Evolutionary conservation across 768 basidiomycete species (phyloP).

Genomic region (Crepidotus variabilis): DNA sequence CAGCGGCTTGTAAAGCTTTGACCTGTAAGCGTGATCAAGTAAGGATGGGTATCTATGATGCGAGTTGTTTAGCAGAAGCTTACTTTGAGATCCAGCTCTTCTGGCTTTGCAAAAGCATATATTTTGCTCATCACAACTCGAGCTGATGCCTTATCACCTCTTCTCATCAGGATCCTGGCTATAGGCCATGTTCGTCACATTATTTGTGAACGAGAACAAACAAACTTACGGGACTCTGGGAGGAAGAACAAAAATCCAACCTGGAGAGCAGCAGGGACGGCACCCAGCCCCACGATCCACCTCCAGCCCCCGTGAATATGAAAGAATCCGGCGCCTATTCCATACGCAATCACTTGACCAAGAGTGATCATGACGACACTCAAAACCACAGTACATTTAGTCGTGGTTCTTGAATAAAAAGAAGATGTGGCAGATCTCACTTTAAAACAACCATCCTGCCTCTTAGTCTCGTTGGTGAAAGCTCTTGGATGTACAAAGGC

Average conservation of each 20-base stretch:
- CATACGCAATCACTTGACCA: constrained; percentile 78
- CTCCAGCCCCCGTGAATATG: constrained; percentile 66
- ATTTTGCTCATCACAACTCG: constrained; percentile 56
- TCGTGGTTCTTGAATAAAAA: too few relatives aligned
- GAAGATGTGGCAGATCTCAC: constrained; percentile 14
- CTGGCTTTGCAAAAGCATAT: constrained; percentile 60
- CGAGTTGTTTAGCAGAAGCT: background rate
- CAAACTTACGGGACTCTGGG: constrained; percentile 73
- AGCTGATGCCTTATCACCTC: constrained; percentile 48
- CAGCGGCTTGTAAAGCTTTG: constrained; percentile 54
- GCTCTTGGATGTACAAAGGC: constrained; percentile 81
- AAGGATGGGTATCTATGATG: background rate
- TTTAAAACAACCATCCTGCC: constrained; percentile 81
- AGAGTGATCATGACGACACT: constrained; percentile 76
- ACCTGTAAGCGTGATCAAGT: constrained; percentile 42
- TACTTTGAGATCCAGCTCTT: constrained; percentile 67
- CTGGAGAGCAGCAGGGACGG: constrained; percentile 65
- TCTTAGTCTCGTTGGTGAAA: constrained; percentile 69
- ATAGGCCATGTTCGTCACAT: background rate
- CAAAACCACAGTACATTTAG: too few relatives aligned
- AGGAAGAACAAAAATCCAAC: constrained; percentile 57
- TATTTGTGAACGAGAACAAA: background rate
- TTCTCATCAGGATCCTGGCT: constrained; percentile 62
- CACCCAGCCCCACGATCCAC: constrained; percentile 80
- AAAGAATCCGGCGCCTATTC: constrained; percentile 64